Evolutionary conservation across 2,329 filamentous ascomycete species (phyloP), one percentile per base, ranked within the genome.

Genomic region (Pezicula neosporulosa): DNA sequence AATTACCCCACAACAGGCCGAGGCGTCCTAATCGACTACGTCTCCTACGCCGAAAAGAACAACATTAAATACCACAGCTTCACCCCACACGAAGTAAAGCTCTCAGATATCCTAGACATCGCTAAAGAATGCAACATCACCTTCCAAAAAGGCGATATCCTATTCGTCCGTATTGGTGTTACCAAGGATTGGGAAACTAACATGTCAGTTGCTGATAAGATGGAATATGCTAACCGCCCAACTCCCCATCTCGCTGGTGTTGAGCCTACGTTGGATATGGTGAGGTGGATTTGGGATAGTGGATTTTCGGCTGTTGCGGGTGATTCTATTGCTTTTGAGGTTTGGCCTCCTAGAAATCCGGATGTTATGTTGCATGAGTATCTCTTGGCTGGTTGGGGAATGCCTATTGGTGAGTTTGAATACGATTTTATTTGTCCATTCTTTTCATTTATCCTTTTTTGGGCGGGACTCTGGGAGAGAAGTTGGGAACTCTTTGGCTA

Each of bases 1-100:
- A 24, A 24, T 24, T 24, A 24, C 7, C 24, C 24, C 24, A 6
- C 3, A 24, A 8, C 10, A 64, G 77, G 76, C 4, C 74, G 77
- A 8, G 77, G 77, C 3, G 73, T 80, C 6, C 65, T 80, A 7
- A 66, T 80, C 1, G 77, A 80, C 63, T 81, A 77, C 47, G 69
- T 64, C 5, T 66, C 68, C 5, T 80, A 72, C 67, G 73, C 74
- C 1, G 64, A 39, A 68, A 60, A 51, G 65, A 52, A 63, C 69
- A 36, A 66, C 66, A 7, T 39, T 15, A 21, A 39, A 16, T 16
- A 16, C 18, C 8, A 13, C 10, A 21, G 12, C 8, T 68, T 80
- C 57, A 68, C 73, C 30, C 59, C 66, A 16, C 66, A 75, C 59
- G 59, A 65, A 27, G 66, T 76, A 39, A 63, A 63, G 3, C 57